Evolutionary conservation across 2,329 filamentous ascomycete species (phyloP), one percentile per base, ranked within the genome.

Genomic region (Xylariomycetidae sp.): DNA sequence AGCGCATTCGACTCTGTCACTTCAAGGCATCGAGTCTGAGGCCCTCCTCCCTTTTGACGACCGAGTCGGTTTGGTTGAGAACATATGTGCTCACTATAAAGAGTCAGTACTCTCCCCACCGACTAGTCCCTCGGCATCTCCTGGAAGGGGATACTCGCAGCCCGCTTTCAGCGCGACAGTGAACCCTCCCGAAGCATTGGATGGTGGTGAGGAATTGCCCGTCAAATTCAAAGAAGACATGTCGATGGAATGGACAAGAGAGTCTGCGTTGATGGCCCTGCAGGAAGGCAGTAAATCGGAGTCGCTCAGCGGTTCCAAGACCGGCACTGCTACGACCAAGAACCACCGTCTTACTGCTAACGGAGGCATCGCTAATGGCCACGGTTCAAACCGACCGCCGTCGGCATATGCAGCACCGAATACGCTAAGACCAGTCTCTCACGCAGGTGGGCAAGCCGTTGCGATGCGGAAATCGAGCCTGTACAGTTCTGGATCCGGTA

Each of bases 221-320:
- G 57, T 65, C 12, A 69, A 67, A 18, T 75, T 87, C 46, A 78
- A 73, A 44, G 85, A 92, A 41, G 74, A 85, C 45, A 85, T 95
- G 74, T 64, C 87, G 37, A 67, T 74, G 14, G 76, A 85, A 29
- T 95, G 90, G 90, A 82, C 78, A 24, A 79, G 80, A 51, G 88
- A 94, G 15, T 62, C 68, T 10, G 84, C 83, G 19, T 64, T 92
- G 32, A 74, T 79, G 9, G 69, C 75, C 23, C 71, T 85, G 30
- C 77, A 83, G 38, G 76, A 84, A 35, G 74, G 70, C 31, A 79
- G 79, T 48, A 85, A 81, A 48, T 76, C 84, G 1, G 74, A 76
- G 10, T 94, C 87, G 4, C 64, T 93, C 34, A 84, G 69, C 34
- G 87, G 86, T 15, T 93, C 87, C 3, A 78, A 76, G 42, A 70